Conservation (phyloP, 768 basidiomycete genomes). For the Mrakia gelida region DNA sequence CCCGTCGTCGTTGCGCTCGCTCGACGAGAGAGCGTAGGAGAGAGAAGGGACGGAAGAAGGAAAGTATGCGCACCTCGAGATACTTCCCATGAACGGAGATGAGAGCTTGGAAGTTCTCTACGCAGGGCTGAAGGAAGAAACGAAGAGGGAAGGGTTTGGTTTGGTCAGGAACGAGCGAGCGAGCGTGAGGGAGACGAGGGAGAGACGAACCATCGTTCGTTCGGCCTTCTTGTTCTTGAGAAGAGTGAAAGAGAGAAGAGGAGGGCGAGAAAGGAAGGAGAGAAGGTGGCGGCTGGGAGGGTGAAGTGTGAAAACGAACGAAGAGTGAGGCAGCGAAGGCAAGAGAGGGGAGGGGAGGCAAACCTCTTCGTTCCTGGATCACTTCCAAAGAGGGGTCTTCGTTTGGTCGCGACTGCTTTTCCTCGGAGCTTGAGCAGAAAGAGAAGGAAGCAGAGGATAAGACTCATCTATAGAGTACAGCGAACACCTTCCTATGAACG, state of each 20-base stretch:
- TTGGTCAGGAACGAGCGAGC: background rate
- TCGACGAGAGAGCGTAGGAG: background rate
- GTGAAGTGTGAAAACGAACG: background rate
- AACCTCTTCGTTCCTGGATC: conserved; percentile 1
- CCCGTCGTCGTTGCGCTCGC: background rate
- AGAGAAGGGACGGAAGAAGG: too few species aligned
- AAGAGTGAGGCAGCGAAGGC: background rate
- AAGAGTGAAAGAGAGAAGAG: background rate
- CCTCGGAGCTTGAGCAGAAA: background rate
- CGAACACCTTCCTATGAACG: background rate
- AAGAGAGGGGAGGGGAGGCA: background rate
- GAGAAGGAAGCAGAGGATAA: background rate
- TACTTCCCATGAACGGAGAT: background rate
- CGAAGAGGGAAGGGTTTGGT: background rate
- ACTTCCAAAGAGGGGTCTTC: background rate
- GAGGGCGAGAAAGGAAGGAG: background rate
- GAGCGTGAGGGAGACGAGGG: background rate
- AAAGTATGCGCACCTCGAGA: background rate
- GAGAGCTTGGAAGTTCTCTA: conserved; percentile 9
- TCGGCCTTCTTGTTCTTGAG: background rate
- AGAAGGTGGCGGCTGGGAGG: background rate
- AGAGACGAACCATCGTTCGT: background rate
- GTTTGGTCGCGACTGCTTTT: background rate
- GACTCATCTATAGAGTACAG: background rate
- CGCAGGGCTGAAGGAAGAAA: background rate